Evolutionary conservation across 2,329 filamentous ascomycete genomes (phyloP).

Genomic region (Xylaria sp.): DNA sequence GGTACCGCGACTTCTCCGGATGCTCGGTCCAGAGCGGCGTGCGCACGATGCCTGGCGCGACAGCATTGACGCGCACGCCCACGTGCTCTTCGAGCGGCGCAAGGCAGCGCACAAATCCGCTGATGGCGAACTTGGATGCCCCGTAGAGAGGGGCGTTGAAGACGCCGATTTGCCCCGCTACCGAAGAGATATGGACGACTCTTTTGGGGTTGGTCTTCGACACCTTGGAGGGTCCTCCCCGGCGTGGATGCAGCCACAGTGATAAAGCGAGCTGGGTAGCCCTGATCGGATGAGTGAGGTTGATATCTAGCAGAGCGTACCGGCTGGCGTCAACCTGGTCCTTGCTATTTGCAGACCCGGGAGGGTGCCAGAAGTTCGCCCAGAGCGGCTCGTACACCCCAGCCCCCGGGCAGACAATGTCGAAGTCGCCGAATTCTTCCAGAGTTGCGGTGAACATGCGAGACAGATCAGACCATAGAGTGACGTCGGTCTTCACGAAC

Average conservation of each 20-base stretch:
- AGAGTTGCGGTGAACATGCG: conserved; percentile 15
- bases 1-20: background rate
- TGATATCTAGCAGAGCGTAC: conserved; percentile 24
- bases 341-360: conserved; percentile 8
- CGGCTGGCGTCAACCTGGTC: conserved; percentile 17
- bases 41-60: background rate
- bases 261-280: conserved; percentile 17
- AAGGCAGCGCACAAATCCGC: background rate
- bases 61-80: background rate
- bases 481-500: conserved; percentile 19
- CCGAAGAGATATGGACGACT: conserved; percentile 17
- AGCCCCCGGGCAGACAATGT: conserved; percentile 27
- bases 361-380: conserved; percentile 26
- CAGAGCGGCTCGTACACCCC: conserved; percentile 27
- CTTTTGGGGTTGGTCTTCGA: conserved; percentile 18
- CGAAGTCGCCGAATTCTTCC: conserved; percentile 3
- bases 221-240: conserved; percentile 10
- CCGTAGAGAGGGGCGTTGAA: background rate
- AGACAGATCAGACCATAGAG: conserved; percentile 19
- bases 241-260: background rate
- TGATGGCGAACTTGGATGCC: conserved; percentile 1
- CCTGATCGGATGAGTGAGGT: conserved; percentile 26
- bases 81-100: background rate
- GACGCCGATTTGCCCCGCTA: conserved; percentile 14
- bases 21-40: conserved; percentile 3